Conservation (phyloP, 2,329 filamentous ascomycete species). For the Aspergillus tamarii region DNA sequence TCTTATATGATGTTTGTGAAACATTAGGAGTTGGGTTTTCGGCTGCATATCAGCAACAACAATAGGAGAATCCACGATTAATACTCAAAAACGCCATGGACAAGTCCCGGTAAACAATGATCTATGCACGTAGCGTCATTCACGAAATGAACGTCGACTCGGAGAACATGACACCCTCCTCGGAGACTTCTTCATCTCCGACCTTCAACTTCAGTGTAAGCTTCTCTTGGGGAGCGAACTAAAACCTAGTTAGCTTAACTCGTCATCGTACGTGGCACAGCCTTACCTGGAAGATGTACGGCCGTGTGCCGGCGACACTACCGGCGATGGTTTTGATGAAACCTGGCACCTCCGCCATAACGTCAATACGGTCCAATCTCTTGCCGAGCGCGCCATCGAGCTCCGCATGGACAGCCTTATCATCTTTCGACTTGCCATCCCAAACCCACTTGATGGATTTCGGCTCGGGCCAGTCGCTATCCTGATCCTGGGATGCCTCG, state of each 20-base stretch:
- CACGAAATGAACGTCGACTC: slow-evolving; percentile 96
- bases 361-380: slow-evolving; percentile 80
- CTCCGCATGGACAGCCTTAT: slow-evolving; percentile 69
- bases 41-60: slow-evolving; percentile 22
- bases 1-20: slow-evolving; percentile 27
- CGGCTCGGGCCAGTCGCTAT: slow-evolving; percentile 89
- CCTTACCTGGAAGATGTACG: slow-evolving; percentile 93
- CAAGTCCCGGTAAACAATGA: slow-evolving; percentile 24
- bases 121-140: slow-evolving; percentile 36
- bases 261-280: slow-evolving; percentile 1
- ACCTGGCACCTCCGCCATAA: slow-evolving; percentile 94
- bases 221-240: slow-evolving; percentile 71
- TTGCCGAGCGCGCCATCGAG: slow-evolving; percentile 71
- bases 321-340: slow-evolving; percentile 95
- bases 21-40: slow-evolving; percentile 22
- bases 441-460: slow-evolving; percentile 74
- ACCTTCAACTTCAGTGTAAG: slow-evolving; percentile 81
- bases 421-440: slow-evolving; percentile 76
- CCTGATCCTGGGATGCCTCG: slow-evolving; percentile 69
- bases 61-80: slow-evolving; percentile 32
- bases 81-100: slow-evolving; percentile 37
- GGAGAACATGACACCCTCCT: slow-evolving; percentile 78
- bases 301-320: slow-evolving; percentile 85
- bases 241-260: slow-evolving; percentile 22
- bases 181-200: slow-evolving; percentile 75